Evolutionary conservation across 176 grass and related monocot species (phyloP).

Genomic region (Dendrocalamus sinicus): DNA sequence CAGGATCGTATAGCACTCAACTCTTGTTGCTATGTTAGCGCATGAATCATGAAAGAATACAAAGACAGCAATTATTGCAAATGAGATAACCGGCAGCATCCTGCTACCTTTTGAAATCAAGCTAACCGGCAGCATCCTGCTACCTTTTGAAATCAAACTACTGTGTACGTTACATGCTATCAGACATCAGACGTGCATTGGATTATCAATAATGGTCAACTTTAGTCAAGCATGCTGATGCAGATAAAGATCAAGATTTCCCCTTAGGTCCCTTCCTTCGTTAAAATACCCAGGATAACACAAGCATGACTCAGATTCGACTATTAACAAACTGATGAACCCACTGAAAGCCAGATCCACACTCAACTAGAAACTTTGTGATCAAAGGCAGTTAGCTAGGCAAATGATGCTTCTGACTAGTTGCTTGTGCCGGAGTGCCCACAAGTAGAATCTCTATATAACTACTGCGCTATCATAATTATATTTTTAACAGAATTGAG

Average conservation of each 20-base stretch:
- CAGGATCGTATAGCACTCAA: not conserved
- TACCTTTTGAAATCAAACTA: conserved; percentile 2
- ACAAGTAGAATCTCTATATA: not conserved
- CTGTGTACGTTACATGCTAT: not conserved
- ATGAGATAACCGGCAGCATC: not conserved
- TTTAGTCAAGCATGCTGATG: not conserved
- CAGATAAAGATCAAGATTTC: not conserved
- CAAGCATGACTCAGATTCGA: not conserved
- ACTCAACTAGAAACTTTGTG: not conserved
- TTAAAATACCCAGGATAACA: not conserved
- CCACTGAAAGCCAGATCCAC: not conserved
- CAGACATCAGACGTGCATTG: not conserved
- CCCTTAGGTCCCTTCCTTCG: not conserved
- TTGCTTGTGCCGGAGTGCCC: not conserved
- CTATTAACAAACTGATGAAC: not conserved
- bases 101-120: not conserved
- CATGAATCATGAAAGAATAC: conserved; percentile 14
- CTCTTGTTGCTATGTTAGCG: not conserved
- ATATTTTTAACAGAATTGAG: not conserved
- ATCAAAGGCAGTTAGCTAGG: not conserved
- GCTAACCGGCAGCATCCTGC: no score
- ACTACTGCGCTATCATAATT: not conserved
- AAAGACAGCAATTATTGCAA: not conserved
- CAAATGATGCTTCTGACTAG: not conserved
- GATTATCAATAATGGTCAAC: not conserved